phyloP scores from a whole-genome alignment of 2,329 filamentous ascomycete genomes.

The Saccharata proteae region DNA sequence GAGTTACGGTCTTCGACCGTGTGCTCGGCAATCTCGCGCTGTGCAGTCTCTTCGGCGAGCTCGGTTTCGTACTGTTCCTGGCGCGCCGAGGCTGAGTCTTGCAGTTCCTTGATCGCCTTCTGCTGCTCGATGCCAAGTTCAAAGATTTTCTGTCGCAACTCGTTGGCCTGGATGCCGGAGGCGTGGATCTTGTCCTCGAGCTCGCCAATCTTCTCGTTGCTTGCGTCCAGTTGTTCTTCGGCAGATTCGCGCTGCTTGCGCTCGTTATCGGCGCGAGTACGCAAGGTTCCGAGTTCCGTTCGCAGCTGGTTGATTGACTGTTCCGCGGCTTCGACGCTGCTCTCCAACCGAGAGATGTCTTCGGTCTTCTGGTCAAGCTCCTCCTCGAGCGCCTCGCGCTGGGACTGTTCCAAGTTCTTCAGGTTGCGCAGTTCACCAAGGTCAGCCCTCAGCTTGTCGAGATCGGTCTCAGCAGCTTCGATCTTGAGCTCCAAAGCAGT shows the following conservation, averaged over 20 bases:
- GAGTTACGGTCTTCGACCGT: conserved; percentile 20
- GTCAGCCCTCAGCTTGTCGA: conserved; percentile 20
- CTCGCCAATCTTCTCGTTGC: conserved; percentile 28
- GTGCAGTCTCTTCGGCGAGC: conserved; percentile 26
- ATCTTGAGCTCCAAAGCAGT: conserved; percentile 27
- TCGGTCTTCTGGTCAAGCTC: conserved; percentile 25
- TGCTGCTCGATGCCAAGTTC: conserved; percentile 32
- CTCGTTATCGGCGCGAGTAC: conserved; percentile 27
- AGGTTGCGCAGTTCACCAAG: conserved; percentile 22
- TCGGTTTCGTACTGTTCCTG: conserved; percentile 27
- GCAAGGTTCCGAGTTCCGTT: conserved; percentile 24
- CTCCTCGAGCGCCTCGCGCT: conserved; percentile 22
- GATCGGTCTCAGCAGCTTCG: conserved; percentile 23
- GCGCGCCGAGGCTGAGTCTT: conserved; percentile 24
- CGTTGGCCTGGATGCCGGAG: conserved; percentile 34
- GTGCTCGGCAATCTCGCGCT: conserved; percentile 26
- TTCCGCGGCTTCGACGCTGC: conserved; percentile 22
- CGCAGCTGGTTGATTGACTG: conserved; percentile 17
- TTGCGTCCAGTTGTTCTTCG: conserved; percentile 30
- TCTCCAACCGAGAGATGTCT: conserved; percentile 25
- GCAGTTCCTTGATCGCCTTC: conserved; percentile 24
- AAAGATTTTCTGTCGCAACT: conserved; percentile 36
- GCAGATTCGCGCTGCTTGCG: conserved; percentile 31
- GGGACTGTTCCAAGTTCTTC: conserved; percentile 20
- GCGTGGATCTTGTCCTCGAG: conserved; percentile 28